phyloP scores from a whole-genome alignment of 345 rosid genomes.

The Anacardium occidentale region DNA sequence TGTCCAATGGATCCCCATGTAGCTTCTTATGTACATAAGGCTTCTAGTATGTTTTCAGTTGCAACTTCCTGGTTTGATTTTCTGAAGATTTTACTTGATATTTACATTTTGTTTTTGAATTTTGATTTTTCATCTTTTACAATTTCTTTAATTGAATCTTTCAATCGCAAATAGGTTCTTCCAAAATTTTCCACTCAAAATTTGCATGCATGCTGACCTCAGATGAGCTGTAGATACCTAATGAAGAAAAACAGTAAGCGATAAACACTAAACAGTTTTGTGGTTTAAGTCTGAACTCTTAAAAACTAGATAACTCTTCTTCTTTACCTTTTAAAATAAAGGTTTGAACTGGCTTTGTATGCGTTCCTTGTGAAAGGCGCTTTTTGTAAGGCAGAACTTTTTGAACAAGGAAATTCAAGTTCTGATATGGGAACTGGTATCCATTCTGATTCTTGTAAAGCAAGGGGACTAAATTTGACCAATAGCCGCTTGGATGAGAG shows the following conservation, averaged over 20 bases:
- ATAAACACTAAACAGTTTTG: constrained; percentile 20
- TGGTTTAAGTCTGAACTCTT: constrained; percentile 18
- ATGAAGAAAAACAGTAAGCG: constrained; percentile 84
- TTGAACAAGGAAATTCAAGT: constrained; percentile 51
- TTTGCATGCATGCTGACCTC: constrained; percentile 89
- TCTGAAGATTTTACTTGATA: not conserved
- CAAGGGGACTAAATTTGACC: constrained; percentile 50
- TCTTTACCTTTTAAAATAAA: constrained; percentile 33
- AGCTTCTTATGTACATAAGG: not conserved
- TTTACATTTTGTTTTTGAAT: constrained; percentile 14
- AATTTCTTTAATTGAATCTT: constrained; percentile 19
- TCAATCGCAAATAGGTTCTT: constrained; percentile 57
- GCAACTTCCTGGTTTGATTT: constrained; percentile 4
- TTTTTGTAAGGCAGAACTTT: constrained; percentile 48
- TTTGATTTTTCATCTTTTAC: constrained; percentile 12
- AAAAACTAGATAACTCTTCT: constrained; percentile 18
- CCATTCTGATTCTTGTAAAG: constrained; percentile 48
- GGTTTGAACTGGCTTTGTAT: constrained; percentile 86
- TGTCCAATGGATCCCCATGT: not conserved
- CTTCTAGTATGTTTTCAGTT: constrained; percentile 6
- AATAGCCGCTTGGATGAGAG: constrained; percentile 42
- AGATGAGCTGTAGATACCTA: constrained; percentile 87
- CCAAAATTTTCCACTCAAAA: constrained; percentile 91
- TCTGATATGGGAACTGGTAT: constrained; percentile 44
- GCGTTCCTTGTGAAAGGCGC: constrained; percentile 75